A percentile compares a stretch with the other conserved stretches of the same genome.
phyloP scores from a whole-genome alignment of 2,329 filamentous ascomycete genomes.

The Parastagonospora avenae region DNA sequence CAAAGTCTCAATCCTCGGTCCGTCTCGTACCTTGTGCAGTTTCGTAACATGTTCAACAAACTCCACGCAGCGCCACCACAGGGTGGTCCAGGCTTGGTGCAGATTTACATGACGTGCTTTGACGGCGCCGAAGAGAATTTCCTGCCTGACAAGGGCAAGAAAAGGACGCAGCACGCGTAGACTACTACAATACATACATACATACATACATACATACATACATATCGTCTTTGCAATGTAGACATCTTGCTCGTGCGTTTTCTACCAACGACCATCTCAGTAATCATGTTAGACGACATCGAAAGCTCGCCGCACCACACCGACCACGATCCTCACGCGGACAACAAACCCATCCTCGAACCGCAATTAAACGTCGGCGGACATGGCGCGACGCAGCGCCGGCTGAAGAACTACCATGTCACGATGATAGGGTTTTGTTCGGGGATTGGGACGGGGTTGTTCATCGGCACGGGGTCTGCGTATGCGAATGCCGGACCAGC shows the following conservation, averaged over 20 bases:
- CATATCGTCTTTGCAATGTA: slow-evolving; percentile 9
- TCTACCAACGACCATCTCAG: background rate
- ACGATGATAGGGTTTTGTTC: slow-evolving; percentile 29
- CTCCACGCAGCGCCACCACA: slow-evolving; percentile 1
- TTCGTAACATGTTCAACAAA: background rate
- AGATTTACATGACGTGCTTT: slow-evolving; percentile 24
- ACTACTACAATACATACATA: too few relatives aligned
- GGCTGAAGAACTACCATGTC: slow-evolving; percentile 23
- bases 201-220: too few relatives aligned
- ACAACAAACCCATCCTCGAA: slow-evolving; percentile 21
- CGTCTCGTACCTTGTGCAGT: too few relatives aligned
- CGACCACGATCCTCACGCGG: slow-evolving; percentile 8
- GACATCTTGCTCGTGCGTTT: background rate
- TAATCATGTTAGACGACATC: slow-evolving; percentile 18
- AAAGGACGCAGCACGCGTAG: background rate
- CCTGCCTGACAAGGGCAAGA: slow-evolving; percentile 3
- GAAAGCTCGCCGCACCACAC: slow-evolving; percentile 13
- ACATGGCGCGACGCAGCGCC: slow-evolving; percentile 23
- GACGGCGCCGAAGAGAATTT: slow-evolving; percentile 18
- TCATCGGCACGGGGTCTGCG: slow-evolving; percentile 24
- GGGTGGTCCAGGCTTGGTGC: slow-evolving; percentile 15
- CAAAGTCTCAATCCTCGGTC: too few relatives aligned
- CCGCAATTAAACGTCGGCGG: slow-evolving; percentile 25
- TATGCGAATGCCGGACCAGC: slow-evolving; percentile 48
- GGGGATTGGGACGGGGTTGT: slow-evolving; percentile 24